Evolutionary conservation across 345 rosid genomes (phyloP), one percentile per base, ranked within the genome.

Genomic region (Moricandia moricandioides): DNA sequence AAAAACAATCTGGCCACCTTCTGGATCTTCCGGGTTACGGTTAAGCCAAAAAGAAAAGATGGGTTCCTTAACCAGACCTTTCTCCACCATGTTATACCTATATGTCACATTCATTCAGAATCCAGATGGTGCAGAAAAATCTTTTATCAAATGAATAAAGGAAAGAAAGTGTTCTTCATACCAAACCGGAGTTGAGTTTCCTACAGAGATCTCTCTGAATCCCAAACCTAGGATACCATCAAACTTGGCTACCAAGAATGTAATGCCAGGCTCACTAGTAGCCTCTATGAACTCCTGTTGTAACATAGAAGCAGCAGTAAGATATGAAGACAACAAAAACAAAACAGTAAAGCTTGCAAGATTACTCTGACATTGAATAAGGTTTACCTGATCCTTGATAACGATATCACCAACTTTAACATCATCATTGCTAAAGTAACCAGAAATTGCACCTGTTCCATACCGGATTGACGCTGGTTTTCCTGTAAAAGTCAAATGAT

Each of bases 171-270:
- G 30, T 11, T 65, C n/a, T 13, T 65, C 70, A 35, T 82, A 93
- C 98, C 98, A 93, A 75, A 93, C 84, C 51, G 98, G 97, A 33
- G 86, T 83, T 61, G 94, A 88, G 3, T 88, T 81, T 67, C 94
- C 97, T 52, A 91, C 89, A 4, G 96, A 74, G 55, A 93, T 91
- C 86, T 91, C 97, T 87, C 88, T 88, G 77, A 87, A 93, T n/a
- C 97, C 94, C 58, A 93, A 91, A 51, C 98, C 98, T 78, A 93
- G 85, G 56, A 89, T 86, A 47, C 98, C 98, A 75, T 93, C 97
- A 84, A 93, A 93, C 78, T 89, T 93, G 54, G 96, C 97, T 17
- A 87, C 83, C 85, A 93, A 68, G 87, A 93, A 93, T 31, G 91
- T 88, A 77, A 93, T 73, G 74, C 98, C 85, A 34, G 89, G 97